Conservation (phyloP, 2,329 filamentous ascomycete species). For the Fusarium haematococcum region DNA sequence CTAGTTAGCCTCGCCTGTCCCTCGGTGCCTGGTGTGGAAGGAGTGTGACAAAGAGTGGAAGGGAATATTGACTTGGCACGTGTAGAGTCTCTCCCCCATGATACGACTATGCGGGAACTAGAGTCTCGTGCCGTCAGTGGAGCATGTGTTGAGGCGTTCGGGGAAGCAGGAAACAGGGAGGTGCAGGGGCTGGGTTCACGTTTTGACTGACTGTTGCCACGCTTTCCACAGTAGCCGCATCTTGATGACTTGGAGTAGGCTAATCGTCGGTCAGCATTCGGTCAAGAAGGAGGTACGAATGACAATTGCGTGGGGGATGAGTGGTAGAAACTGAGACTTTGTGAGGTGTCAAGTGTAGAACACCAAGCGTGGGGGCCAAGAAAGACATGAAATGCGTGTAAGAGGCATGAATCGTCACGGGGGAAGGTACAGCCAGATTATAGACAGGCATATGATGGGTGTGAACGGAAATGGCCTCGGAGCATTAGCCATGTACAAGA, state of each 20-base stretch:
- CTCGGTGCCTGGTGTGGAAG: constrained; percentile 6
- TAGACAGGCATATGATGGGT: neutral
- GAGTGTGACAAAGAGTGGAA: neutral
- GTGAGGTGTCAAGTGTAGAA: constrained; percentile 24
- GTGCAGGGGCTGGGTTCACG: constrained; percentile 47
- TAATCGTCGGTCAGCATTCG: constrained; percentile 44
- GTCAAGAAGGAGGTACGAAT: constrained; percentile 16
- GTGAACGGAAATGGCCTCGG: neutral
- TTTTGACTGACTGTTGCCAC: constrained; percentile 64
- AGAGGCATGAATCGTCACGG: neutral
- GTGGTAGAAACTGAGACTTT: constrained; percentile 13
- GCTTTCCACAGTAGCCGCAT: constrained; percentile 65
- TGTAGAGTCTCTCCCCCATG: constrained; percentile 16
- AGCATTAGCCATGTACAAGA: neutral
- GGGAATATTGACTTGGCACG: neutral
- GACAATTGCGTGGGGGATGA: constrained; percentile 40
- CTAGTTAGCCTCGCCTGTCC: constrained; percentile 36
- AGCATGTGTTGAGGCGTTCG: constrained; percentile 6
- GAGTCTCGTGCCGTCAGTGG: constrained; percentile 11
- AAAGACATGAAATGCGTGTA: neutral
- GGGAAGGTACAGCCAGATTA: neutral
- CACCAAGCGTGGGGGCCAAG: constrained; percentile 26
- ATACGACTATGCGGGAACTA: constrained; percentile 4
- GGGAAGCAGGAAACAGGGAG: neutral
- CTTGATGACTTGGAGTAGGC: constrained; percentile 64